Evolutionary conservation across 495 filamentous ascomycete species (phyloP).

Genomic region (Immersiella caudata): DNA sequence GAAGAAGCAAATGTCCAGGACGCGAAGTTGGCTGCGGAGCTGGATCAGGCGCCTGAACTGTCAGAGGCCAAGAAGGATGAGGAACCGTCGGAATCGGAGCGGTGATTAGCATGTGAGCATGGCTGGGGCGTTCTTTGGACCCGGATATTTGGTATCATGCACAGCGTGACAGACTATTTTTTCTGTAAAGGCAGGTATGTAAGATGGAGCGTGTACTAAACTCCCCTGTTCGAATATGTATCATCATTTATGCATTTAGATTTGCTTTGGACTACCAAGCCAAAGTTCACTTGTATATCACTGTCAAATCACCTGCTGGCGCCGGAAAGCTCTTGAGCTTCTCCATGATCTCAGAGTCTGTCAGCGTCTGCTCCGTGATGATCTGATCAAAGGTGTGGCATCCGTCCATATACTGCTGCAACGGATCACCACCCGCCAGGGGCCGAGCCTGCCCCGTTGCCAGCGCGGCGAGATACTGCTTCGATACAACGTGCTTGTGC

Average conservation of each 20-base stretch:
- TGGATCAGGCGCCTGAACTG: not conserved
- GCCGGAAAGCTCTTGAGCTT: constrained; percentile 47
- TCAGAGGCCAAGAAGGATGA: not conserved
- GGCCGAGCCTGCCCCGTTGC: constrained; percentile 43
- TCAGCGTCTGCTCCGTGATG: constrained; percentile 71
- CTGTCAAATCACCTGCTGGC: constrained; percentile 50
- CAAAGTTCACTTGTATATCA: constrained; percentile 49
- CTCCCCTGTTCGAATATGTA: not conserved
- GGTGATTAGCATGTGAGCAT: not conserved
- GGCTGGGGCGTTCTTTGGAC: constrained; percentile 7
- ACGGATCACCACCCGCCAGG: constrained; percentile 40
- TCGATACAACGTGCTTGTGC: constrained; percentile 82
- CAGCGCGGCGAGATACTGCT: constrained; percentile 50
- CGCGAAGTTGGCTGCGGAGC: not conserved
- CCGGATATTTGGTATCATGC: not conserved
- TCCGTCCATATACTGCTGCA: constrained; percentile 77
- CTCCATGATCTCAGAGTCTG: constrained; percentile 59
- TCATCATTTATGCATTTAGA: not conserved
- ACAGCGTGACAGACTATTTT: not conserved
- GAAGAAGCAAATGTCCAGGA: not conserved
- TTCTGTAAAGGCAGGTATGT: not conserved
- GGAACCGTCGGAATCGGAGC: not conserved
- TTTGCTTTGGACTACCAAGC: not conserved
- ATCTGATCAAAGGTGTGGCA: constrained; percentile 88
- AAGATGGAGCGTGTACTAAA: not conserved